Evolutionary conservation across 257 asterid genomes (phyloP).

Genomic region (Linaria vulgaris): DNA sequence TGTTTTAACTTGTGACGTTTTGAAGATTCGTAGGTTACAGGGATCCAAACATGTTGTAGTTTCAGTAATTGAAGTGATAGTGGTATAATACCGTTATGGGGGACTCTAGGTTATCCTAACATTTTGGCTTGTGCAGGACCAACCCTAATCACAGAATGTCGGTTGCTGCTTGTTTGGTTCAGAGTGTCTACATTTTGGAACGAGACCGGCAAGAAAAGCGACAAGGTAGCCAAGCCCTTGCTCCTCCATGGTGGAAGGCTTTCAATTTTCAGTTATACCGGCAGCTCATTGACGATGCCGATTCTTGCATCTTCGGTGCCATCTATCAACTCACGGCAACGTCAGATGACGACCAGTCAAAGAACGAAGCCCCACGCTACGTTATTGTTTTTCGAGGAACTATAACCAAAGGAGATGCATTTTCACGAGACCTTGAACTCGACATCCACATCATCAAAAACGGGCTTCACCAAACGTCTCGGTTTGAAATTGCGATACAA

Average conservation of each 20-base stretch:
- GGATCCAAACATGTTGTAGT: slow-evolving; percentile 6
- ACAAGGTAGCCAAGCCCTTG: slow-evolving; percentile 62
- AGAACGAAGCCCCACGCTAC: slow-evolving; percentile 41
- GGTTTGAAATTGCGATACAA: slow-evolving; percentile 71
- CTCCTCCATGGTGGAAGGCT: slow-evolving; percentile 84
- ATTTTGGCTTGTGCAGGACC: slow-evolving; percentile 45
- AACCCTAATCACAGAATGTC: slow-evolving; percentile 61
- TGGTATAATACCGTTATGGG: neutral
- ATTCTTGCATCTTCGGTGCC: slow-evolving; percentile 79
- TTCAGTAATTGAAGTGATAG: neutral
- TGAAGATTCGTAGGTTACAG: neutral
- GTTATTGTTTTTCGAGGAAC: slow-evolving; percentile 88
- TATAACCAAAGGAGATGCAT: slow-evolving; percentile 70
- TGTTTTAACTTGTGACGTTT: neutral
- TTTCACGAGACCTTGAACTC: slow-evolving; percentile 63
- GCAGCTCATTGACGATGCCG: slow-evolving; percentile 65
- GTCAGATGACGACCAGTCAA: slow-evolving; percentile 20
- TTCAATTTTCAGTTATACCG: slow-evolving; percentile 59
- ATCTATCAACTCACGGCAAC: slow-evolving; percentile 48
- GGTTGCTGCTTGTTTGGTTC: slow-evolving; percentile 87
- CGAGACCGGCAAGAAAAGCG: slow-evolving; percentile 82
- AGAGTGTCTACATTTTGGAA: slow-evolving; percentile 73
- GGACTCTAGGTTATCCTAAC: no score
- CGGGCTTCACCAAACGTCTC: slow-evolving; percentile 74
- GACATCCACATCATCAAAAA: slow-evolving; percentile 62